These are phyloP conservation scores for Juncus inflexus DNA, from an alignment of 176 grass and related monocot genomes.

Conservation along the genomic window DNA sequence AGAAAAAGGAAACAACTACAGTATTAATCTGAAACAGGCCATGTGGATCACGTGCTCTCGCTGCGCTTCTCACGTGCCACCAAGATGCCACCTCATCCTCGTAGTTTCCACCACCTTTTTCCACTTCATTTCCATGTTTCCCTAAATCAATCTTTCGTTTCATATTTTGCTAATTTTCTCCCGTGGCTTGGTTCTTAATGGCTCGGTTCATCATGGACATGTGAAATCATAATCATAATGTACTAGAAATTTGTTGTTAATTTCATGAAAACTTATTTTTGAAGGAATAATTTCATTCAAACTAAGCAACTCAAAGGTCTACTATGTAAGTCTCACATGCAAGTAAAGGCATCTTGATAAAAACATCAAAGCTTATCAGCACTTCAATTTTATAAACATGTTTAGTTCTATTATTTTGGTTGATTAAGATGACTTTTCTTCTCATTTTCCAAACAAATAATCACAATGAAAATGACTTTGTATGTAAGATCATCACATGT, in stretches of 20 bases:
- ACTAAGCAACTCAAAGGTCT: conserved; percentile 13
- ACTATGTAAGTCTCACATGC: conserved; percentile 12
- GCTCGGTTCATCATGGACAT: no score
- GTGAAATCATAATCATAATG: no score
- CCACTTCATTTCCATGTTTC: background rate
- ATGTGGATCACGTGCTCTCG: conserved; percentile 22
- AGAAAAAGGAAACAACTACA: background rate
- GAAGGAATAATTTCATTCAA: background rate
- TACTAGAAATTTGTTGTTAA: no score
- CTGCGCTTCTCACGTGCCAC: conserved; percentile 17
- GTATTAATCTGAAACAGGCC: conserved; percentile 10
- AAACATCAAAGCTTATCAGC: no score
- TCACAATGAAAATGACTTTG: no score
- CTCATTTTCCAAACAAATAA: no score
- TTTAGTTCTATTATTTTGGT: no score
- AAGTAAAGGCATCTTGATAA: conserved; percentile 20
- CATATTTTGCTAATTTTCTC: no score
- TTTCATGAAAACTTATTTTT: no score
- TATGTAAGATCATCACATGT: background rate
- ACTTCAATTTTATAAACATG: no score
- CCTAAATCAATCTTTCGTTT: background rate
- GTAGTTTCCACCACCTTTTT: conserved; percentile 24
- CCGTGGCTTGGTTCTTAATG: no score
- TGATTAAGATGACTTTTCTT: no score
- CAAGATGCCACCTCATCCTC: conserved; percentile 27